Conservation (phyloP, 306 rosid species). For the Delonix regia region DNA sequence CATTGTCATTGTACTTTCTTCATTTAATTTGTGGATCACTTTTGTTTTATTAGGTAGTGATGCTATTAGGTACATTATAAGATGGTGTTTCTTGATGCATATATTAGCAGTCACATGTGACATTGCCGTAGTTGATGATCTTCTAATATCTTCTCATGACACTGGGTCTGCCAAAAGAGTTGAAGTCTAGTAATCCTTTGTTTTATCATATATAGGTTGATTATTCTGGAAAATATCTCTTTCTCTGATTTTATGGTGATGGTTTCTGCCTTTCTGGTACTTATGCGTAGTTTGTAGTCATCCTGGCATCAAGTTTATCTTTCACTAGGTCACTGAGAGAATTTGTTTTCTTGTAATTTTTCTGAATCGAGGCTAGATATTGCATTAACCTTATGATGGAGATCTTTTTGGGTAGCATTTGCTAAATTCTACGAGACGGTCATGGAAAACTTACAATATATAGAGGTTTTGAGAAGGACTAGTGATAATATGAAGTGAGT, state of each 20-base stretch:
- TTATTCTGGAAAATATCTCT: slow-evolving; percentile 7
- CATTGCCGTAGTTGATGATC: no score
- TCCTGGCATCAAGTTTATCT: not conserved
- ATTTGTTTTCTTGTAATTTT: not conserved
- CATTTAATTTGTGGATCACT: not conserved
- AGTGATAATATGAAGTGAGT: not conserved
- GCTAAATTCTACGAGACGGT: no score
- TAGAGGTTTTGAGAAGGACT: no score
- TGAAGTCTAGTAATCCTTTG: not conserved
- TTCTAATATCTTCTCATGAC: not conserved
- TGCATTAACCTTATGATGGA: not conserved
- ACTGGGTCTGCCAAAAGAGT: not conserved
- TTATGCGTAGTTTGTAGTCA: slow-evolving; percentile 20
- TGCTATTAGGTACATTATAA: not conserved
- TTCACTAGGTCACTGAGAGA: not conserved
- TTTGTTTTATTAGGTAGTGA: not conserved
- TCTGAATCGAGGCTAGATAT: not conserved
- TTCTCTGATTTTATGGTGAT: slow-evolving; percentile 1
- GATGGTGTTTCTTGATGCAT: not conserved
- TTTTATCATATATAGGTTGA: not conserved
- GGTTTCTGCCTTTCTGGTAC: not conserved
- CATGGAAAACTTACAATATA: no score
- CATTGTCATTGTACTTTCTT: not conserved
- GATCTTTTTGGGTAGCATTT: slow-evolving; percentile 8
- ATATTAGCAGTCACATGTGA: not conserved